Conservation (phyloP, 768 basidiomycete species). For the Kwoniella europaea region DNA sequence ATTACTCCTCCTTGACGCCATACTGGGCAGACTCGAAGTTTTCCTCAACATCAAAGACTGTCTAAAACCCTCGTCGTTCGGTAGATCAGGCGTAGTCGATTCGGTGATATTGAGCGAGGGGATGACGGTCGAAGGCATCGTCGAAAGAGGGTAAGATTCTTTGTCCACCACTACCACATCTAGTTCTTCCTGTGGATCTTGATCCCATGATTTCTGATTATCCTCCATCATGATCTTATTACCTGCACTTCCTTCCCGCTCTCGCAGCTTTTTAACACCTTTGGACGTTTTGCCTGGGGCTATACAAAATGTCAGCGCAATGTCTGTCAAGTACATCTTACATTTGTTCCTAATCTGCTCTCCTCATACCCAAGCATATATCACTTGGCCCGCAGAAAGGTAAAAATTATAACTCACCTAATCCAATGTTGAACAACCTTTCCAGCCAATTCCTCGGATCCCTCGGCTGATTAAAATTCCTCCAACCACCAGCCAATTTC, state of each 20-base stretch:
- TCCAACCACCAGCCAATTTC: slow-evolving; percentile 78
- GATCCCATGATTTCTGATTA: slow-evolving; percentile 38
- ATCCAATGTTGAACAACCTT: slow-evolving; percentile 67
- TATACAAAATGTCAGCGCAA: neutral
- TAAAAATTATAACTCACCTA: slow-evolving; percentile 21
- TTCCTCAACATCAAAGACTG: slow-evolving; percentile 59
- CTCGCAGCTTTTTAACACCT: slow-evolving; percentile 82
- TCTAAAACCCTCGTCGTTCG: slow-evolving; percentile 2
- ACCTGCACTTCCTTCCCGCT: slow-evolving; percentile 71
- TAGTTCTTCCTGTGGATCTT: slow-evolving; percentile 26
- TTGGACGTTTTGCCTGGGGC: slow-evolving; percentile 64
- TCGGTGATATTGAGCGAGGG: slow-evolving; percentile 17
- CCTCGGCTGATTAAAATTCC: slow-evolving; percentile 81
- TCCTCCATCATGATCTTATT: slow-evolving; percentile 68
- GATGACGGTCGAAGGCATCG: slow-evolving; percentile 70
- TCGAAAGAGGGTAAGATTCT: slow-evolving; percentile 62
- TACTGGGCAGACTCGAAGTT: slow-evolving; percentile 36
- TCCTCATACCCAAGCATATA: too few relatives aligned
- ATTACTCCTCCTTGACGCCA: slow-evolving; percentile 57
- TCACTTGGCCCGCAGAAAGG: neutral
- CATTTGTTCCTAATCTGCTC: slow-evolving; percentile 6
- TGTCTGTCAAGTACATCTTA: neutral
- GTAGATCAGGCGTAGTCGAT: slow-evolving; percentile 2
- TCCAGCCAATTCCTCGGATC: slow-evolving; percentile 79
- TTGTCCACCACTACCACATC: slow-evolving; percentile 26